Percentiles rank a stretch among this genome's conserved stretches.
These are phyloP conservation scores for Chalciporus piperatoides DNA, from an alignment of 1,284 basidiomycete genomes.

Conservation along the genomic window DNA sequence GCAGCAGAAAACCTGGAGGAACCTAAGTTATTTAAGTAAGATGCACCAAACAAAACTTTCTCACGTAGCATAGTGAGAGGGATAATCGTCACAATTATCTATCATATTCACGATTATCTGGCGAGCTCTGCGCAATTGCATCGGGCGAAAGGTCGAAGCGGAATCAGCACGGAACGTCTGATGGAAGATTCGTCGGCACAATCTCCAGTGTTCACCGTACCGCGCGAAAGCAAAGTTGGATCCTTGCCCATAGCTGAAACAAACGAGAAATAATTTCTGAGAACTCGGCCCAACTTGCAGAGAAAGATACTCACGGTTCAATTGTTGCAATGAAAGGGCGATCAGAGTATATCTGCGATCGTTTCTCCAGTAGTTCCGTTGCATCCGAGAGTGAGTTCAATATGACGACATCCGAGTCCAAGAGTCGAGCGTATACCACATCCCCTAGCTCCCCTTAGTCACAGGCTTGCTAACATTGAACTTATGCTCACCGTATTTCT, in stretches of 20 bases:
- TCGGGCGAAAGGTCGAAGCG: slow-evolving; percentile 5
- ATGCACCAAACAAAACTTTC: too few relatives aligned
- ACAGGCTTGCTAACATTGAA: background rate
- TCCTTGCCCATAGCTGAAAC: slow-evolving; percentile 17
- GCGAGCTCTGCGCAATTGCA: slow-evolving; percentile 20
- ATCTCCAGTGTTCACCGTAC: slow-evolving; percentile 15
- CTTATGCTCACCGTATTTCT: slow-evolving; percentile 17
- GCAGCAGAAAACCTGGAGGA: too few relatives aligned
- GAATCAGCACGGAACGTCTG: background rate
- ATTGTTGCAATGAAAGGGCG: slow-evolving; percentile 20
- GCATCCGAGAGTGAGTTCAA: slow-evolving; percentile 16
- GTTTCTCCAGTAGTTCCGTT: background rate
- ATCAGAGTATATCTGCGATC: slow-evolving; percentile 22
- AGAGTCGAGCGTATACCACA: slow-evolving; percentile 18
- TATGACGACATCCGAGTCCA: slow-evolving; percentile 21
- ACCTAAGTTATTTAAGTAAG: too few relatives aligned
- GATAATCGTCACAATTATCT: slow-evolving; percentile 8
- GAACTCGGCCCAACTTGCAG: too few relatives aligned
- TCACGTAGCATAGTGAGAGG: background rate
- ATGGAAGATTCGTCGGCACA: too few relatives aligned
- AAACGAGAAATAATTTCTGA: too few relatives aligned
- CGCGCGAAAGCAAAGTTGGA: slow-evolving; percentile 10
- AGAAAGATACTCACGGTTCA: slow-evolving; percentile 12
- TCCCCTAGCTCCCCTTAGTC: slow-evolving; percentile 18
- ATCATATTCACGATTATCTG: slow-evolving; percentile 17